Evolutionary conservation across 768 basidiomycete genomes (phyloP), one percentile per base, ranked within the genome.

Genomic region (Leccinum arenicola): DNA sequence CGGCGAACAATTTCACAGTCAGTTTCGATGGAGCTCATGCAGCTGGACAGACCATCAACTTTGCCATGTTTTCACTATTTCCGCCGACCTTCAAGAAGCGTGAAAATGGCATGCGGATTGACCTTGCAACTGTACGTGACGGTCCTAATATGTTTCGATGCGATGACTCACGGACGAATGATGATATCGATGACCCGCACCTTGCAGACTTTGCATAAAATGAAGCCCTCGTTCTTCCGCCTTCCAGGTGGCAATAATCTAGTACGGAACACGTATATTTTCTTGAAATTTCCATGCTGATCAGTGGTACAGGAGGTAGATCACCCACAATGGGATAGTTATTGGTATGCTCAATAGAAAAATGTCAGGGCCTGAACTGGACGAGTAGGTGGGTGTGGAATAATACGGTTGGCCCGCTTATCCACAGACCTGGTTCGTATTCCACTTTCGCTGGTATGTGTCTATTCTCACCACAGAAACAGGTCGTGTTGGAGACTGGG

Each of bases 191-290:
- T 8, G 17, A 29, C 23, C 14, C 38, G 15, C 15, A n/a, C 14
- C 17, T 40, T 17, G 31, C 31, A 86, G 81, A 73, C 81, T 1
- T 73, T 87, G 43, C 73, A 74, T 11, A 81, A 80, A 15, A 78
- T 82, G 73, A 77, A 77, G 5, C 84, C 86, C 17, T 73, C 80
- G 17, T 83, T 87, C 67, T 86, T 84, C 76, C 78, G 86, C 17
- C 80, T 86, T 66, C 86, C 86, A 1, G 86, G 86, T 14, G 86
- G 86, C 5, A 86, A 84, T 61, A 86, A 86, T 63, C 70, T 86
- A 49, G 85, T 81, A 57, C 27, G 76, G 65, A 25, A 35, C n/a
- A 27, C 15, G 21, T n/a, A 52, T 47, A 56, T 21, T 40, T 38
- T 31, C 14, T 35, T n/a, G 5, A 5, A 35, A 68, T 64, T 68